Evolutionary conservation across 352 stramenopile genomes (phyloP), one percentile per base, ranked within the genome.

Genomic region (Pythium insidiosum): DNA sequence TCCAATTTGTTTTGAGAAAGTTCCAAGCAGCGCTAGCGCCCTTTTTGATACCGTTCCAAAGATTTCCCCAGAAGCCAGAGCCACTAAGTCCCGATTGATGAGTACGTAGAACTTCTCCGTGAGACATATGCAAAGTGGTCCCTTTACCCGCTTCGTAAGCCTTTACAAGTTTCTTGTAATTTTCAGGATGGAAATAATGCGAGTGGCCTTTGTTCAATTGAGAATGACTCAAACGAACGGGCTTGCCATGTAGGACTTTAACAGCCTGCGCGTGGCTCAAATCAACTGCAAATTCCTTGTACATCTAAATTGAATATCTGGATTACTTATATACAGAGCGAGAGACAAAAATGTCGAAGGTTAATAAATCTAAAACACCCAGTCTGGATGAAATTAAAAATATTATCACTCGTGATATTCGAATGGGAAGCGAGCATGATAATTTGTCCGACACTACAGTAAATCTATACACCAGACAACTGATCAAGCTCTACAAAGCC

Each of bases 101-200:
- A 33, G 50, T 58, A 35, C 46, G 30, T 16, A 58, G 24, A 53
- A 58, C 46, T 25, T 38, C 50, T 4, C 50, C 50, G 33, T 58
- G 45, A 23, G 25, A 31, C 50, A 58, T 53, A 34, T 37, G 18
- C 2, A 58, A 30, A 20, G 45, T 58, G 15, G n/a, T 42, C 23
- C 50, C 50, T 52, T 58, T 54, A 6, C 47, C 47, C 5, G 6
- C 4, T 7, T 47, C 28, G 24, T 54, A 54, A 26, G 47, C 47
- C 29, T 53, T 53, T 29, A 53, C 37, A 43, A 58, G 50, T 29
- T 58, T 58, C 31, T 58, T 58, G 43, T 50, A 52, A 33, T 60
- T 60, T 35, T 54, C 47, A 35, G 51, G 51, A 47, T 60, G 51
- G 28, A 60, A 52, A 48, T 60, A 50, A 38, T 54, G 43, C 6